Evolutionary conservation across 192 early-diverging fungal genomes (phyloP).

Genomic region (Coemansia sp.): DNA sequence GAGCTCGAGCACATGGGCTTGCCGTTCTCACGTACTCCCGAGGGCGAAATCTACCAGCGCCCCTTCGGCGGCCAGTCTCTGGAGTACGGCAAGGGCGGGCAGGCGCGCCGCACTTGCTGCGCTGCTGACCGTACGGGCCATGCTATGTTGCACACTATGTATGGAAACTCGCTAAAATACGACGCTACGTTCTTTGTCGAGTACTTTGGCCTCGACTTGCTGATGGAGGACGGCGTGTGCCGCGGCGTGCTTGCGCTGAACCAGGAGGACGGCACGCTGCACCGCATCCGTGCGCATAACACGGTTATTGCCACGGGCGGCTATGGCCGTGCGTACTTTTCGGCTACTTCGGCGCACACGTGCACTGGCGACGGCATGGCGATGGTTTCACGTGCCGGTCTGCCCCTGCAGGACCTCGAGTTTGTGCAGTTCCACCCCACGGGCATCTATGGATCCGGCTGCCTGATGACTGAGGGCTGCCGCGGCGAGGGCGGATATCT

Average conservation of each 20-base stretch:
- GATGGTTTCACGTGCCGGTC: constrained; percentile 95
- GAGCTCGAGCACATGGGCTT: constrained; percentile 99
- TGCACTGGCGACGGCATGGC: constrained; percentile 99
- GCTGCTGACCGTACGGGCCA: constrained; percentile 99
- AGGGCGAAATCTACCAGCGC: constrained; percentile 98
- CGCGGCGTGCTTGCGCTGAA: constrained; percentile 95
- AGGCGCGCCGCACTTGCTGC: constrained; percentile 97
- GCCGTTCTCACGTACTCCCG: constrained; percentile 96
- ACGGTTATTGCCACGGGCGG: constrained; percentile 99
- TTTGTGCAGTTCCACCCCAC: constrained; percentile 99
- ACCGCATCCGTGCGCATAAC: constrained; percentile 97
- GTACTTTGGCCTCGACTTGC: constrained; percentile 98
- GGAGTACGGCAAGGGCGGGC: constrained; percentile 96
- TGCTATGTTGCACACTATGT: constrained; percentile 96
- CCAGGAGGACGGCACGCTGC: constrained; percentile 98
- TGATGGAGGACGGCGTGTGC: constrained; percentile 99
- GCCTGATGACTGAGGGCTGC: constrained; percentile 95
- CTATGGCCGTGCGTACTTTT: constrained; percentile 99
- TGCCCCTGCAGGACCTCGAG: constrained; percentile 98
- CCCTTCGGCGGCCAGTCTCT: constrained; percentile 98
- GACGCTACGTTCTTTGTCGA: constrained; percentile 98
- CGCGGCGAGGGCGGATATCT: constrained; percentile 98
- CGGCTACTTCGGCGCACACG: constrained; percentile 96
- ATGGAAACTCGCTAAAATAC: constrained; percentile 95
- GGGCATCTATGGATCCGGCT: constrained; percentile 98